Evolutionary conservation across 306 rosid species (phyloP).

Genomic region (Gastrolobium bilobum): DNA sequence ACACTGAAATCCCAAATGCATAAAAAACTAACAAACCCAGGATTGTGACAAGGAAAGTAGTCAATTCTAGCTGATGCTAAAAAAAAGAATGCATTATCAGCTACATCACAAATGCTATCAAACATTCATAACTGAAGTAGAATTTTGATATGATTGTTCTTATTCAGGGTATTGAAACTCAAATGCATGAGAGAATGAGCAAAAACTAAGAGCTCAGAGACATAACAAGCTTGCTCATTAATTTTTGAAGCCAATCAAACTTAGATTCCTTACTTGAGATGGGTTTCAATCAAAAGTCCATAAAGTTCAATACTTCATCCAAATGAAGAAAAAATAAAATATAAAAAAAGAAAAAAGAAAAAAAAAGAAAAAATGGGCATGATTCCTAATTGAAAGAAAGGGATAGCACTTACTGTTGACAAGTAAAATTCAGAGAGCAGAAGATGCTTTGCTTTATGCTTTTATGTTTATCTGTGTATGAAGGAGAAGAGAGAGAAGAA

Average conservation of each 20-base stretch:
- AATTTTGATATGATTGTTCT: constrained; percentile 3
- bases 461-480: background rate
- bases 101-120: constrained; percentile 27
- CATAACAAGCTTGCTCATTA: constrained; percentile 43
- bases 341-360: background rate
- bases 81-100: background rate
- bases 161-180: constrained; percentile 32
- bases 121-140: constrained; percentile 21
- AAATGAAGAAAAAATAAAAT: constrained; percentile 27
- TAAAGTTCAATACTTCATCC: constrained; percentile 52
- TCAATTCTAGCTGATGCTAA: constrained; percentile 23
- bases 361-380: background rate
- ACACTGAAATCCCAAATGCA: background rate
- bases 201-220: constrained; percentile 33
- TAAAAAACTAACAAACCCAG: constrained; percentile 30
- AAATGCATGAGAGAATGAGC: constrained; percentile 41
- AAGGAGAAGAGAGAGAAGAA: constrained; percentile 13
- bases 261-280: constrained; percentile 69
- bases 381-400: constrained; percentile 46
- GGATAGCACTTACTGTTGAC: constrained; percentile 53
- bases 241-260: constrained; percentile 40
- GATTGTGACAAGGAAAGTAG: constrained; percentile 24
- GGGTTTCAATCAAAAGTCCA: constrained; percentile 49
- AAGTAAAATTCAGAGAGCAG: constrained; percentile 41
- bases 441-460: constrained; percentile 69